Evolutionary conservation across 2,329 filamentous ascomycete species (phyloP), one percentile per base, ranked within the genome.

Genomic region (Whalleya microplaca): DNA sequence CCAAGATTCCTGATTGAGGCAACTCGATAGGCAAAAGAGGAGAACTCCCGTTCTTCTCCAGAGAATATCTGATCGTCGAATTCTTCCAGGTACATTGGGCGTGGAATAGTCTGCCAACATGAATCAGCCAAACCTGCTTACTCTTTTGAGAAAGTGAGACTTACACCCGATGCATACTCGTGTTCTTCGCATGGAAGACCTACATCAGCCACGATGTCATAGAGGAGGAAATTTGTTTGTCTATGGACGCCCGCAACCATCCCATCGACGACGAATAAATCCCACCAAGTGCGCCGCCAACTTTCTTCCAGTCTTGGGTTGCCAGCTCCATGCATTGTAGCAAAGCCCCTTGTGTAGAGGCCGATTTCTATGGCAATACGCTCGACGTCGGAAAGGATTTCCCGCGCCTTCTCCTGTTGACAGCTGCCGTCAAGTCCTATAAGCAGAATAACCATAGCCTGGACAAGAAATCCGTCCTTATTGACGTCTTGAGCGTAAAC

Each of bases 261-360:
- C 52, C 89, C 91, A 70, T 96, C 92, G 14, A 91, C 83, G n/a
- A 91, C 83, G 69, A 88, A 94, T 3, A 86, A 70, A 59, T 86
- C 92, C 93, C 93, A 97, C 92, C 92, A 97, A 1, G 92, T 97
- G 56, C 93, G 82, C 18, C 92, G 84, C 84, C 91, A 89, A 70
- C 88, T 91, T 73, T 97, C 93, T 69, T 94, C 90, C 2, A 93
- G 71, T 1, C 92, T 78, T 0, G 84, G 79, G 56, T 89, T 84
- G 4, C 85, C 84, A 23, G 81, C 78, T 16, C 89, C 87, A 64
- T 91, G 79, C 4, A 80, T 73, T 0, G 80, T 74, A 0, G 91
- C 87, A 70, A 86, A 96, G 0, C 83, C 79, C 46, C 84, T 79
- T 9, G 84, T 84, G 69, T 96, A 87, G 73, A 97, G 82, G 0